Conservation (phyloP, 176 grass and related monocot genomes). For the Rhynchospora tenuis region DNA sequence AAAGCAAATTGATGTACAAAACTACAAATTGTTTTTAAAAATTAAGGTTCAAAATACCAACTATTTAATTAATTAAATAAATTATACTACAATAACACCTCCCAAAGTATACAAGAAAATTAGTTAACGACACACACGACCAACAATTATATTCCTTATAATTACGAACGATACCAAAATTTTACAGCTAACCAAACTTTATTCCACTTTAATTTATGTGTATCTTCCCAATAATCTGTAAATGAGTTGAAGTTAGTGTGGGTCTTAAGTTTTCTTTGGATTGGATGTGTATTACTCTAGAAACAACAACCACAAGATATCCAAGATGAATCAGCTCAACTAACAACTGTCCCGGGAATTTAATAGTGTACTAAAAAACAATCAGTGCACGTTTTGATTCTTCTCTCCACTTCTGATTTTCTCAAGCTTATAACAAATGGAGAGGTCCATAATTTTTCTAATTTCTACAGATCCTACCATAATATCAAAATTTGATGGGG, state of each 20-base stretch:
- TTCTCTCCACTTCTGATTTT: too few species aligned
- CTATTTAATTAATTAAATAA: too few species aligned
- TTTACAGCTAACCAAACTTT: neutral
- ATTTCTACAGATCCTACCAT: too few species aligned
- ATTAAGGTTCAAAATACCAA: too few species aligned
- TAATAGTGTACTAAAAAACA: neutral
- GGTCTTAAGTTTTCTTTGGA: neutral
- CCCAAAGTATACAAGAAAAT: too few species aligned
- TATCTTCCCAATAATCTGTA: neutral
- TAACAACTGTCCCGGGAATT: neutral
- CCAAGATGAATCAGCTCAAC: constrained; percentile 4
- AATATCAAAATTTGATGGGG: too few species aligned
- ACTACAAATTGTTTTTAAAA: too few species aligned
- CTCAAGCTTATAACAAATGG: too few species aligned
- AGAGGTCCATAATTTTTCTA: too few species aligned
- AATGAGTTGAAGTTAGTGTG: neutral
- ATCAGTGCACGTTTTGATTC: too few species aligned
- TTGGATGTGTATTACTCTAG: neutral
- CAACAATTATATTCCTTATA: neutral
- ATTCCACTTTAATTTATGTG: neutral
- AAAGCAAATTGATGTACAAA: too few species aligned
- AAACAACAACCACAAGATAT: neutral
- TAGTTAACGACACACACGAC: neutral
- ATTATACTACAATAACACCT: too few species aligned
- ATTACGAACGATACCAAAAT: neutral